Percentiles rank a stretch among this genome's conserved stretches.
These are phyloP conservation scores for Pholiota conissans DNA, from an alignment of 768 basidiomycete species.

Conservation along the genomic window DNA sequence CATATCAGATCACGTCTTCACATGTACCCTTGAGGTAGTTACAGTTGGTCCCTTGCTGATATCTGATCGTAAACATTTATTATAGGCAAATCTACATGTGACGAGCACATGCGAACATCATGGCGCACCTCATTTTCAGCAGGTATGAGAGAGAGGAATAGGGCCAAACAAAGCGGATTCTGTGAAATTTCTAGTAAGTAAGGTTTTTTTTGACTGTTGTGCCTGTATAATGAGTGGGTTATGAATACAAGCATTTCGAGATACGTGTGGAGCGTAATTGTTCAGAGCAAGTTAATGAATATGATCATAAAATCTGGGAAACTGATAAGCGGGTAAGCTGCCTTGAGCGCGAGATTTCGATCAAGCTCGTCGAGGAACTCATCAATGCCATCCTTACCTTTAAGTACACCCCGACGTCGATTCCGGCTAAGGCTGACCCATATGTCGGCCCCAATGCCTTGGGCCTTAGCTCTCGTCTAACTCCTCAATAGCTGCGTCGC, in stretches of 20 bases:
- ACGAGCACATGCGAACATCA: slow-evolving; percentile 7
- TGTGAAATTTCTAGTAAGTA: too few species aligned
- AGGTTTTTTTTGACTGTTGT: too few species aligned
- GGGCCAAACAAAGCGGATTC: too few species aligned
- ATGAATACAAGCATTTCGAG: too few species aligned
- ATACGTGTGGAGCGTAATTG: too few species aligned
- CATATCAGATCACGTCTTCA: slow-evolving; percentile 11
- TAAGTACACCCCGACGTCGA: slow-evolving; percentile 91
- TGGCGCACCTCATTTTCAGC: neutral
- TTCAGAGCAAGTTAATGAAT: too few species aligned
- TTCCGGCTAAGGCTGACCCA: slow-evolving; percentile 81
- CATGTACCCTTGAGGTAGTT: slow-evolving; percentile 9
- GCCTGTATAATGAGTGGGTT: too few species aligned
- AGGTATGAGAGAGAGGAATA: too few species aligned
- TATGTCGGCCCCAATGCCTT: slow-evolving; percentile 41
- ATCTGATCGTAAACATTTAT: neutral
- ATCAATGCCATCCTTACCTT: slow-evolving; percentile 83
- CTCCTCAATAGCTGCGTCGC: slow-evolving; percentile 51
- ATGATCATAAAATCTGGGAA: too few species aligned
- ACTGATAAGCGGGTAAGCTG: too few species aligned
- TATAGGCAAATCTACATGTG: slow-evolving; percentile 3
- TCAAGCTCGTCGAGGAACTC: slow-evolving; percentile 83
- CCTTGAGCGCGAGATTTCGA: slow-evolving; percentile 90
- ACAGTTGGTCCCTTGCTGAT: neutral
- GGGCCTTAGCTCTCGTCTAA: neutral